Evolutionary conservation across 2,329 filamentous ascomycete species (phyloP).

Genomic region (Tolypocladium ophioglossoides): DNA sequence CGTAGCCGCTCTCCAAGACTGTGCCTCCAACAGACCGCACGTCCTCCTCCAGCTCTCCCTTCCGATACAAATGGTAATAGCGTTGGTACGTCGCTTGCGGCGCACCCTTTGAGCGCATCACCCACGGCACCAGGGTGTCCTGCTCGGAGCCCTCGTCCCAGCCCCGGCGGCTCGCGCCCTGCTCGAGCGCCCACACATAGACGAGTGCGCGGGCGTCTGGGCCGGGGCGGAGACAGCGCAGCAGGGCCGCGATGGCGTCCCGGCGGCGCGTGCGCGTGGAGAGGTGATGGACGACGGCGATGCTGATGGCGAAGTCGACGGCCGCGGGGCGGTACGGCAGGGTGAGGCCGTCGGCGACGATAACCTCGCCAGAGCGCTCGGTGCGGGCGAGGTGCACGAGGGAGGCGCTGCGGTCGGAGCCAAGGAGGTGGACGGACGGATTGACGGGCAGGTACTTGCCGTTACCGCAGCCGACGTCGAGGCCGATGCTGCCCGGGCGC

Average conservation of each 20-base stretch:
- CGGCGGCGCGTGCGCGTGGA: conserved; percentile 65
- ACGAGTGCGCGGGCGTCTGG: conserved; percentile 61
- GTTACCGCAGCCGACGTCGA: conserved; percentile 93
- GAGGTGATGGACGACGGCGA: conserved; percentile 90
- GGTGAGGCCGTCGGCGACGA: conserved; percentile 74
- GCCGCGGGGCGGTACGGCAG: conserved; percentile 58
- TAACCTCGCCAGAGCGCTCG: conserved; percentile 46
- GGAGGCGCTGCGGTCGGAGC: conserved; percentile 65
- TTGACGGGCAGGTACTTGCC: conserved; percentile 89
- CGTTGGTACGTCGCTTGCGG: conserved; percentile 60
- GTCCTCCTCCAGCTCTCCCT: conserved; percentile 79
- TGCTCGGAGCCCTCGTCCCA: conserved; percentile 79
- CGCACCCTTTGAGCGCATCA: conserved; percentile 39
- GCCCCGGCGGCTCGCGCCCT: conserved; percentile 72
- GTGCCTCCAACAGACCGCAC: conserved; percentile 62
- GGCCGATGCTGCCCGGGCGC: conserved; percentile 61
- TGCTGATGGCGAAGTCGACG: conserved; percentile 80
- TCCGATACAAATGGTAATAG: conserved; percentile 87
- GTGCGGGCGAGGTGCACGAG: conserved; percentile 39
- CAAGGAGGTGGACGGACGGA: conserved; percentile 65
- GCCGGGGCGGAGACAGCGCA: conserved; percentile 50
- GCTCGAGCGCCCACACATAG: conserved; percentile 95
- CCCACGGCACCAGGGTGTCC: conserved; percentile 95
- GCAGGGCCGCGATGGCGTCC: conserved; percentile 59
- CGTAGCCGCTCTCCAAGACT: conserved; percentile 75